Conservation (phyloP, 345 rosid genomes). For the Syzygium aromaticum region DNA sequence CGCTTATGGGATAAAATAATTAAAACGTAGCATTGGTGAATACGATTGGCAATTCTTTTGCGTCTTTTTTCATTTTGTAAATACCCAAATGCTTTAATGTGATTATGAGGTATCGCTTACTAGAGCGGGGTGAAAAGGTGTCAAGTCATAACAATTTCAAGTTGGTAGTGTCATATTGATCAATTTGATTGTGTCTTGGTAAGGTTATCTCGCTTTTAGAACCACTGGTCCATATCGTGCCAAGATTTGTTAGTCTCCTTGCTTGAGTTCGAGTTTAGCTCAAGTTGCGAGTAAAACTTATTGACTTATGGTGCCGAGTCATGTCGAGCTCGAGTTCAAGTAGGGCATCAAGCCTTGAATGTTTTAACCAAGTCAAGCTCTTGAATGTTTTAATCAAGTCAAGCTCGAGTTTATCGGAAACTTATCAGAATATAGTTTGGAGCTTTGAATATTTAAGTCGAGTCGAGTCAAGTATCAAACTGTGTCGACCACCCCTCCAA, state of each 20-base stretch:
- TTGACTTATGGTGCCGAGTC: accelerated
- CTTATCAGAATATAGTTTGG: accelerated
- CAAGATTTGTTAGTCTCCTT: not conserved
- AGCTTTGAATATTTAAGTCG: not conserved
- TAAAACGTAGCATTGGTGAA: not conserved
- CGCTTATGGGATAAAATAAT: not conserved
- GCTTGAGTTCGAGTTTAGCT: not conserved
- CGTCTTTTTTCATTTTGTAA: not conserved
- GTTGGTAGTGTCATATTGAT: not conserved
- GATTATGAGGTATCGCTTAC: not conserved
- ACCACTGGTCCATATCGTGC: accelerated
- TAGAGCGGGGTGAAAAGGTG: not conserved
- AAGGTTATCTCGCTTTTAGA: not conserved
- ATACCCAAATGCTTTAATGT: not conserved
- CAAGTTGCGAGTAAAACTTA: accelerated
- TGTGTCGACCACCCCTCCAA: not conserved
- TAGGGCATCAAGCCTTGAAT: not conserved
- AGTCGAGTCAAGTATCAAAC: not conserved
- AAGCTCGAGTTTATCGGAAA: not conserved
- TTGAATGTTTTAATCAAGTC: not conserved
- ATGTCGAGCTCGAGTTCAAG: not conserved
- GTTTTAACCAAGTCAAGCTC: not conserved
- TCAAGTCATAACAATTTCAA: not conserved
- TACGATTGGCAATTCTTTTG: not conserved
- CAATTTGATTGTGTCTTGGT: not conserved